Evolutionary conservation across 352 stramenopile species (phyloP), one percentile per base, ranked within the genome.

Genomic region (Phytophthora aleatoria): DNA sequence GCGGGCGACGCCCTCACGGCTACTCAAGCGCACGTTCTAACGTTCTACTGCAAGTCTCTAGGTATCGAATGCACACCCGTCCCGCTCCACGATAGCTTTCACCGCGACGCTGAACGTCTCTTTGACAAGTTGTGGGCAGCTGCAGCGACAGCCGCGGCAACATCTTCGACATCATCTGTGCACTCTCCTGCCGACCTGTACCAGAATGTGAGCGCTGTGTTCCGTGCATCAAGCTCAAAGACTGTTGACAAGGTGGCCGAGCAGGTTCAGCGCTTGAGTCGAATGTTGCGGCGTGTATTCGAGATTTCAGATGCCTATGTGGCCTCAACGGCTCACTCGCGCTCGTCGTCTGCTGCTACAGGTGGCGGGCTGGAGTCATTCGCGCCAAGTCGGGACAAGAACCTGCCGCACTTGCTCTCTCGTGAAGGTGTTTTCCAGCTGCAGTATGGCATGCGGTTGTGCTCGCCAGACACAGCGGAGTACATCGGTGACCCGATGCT

Each of bases 271-370:
- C 81, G 84, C 10, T 61, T 92, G n/a, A 89, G 85, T 47, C 79
- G 83, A 24, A 81, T 81, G 44, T 50, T 96, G 16, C 84, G 87
- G 15, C 72, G 76, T 27, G 80, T 94, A 28, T 94, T 96, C 50
- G 84, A 93, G 54, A 96, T 96, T 43, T 93, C 87, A 50, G 84
- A 94, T 57, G 82, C 85, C 12, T 96, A 96, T 61, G 87, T 96
- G 35, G 78, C 87, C 1, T 93, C 85, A 30, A 89, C 86, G 15
- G 77, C 74, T 39, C 81, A 91, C 67, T 81, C 81, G 20, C 77
- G 76, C 2, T 83, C 76, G 36, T 76, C 71, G 1, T 64, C 68
- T 54, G 41, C 51, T 47, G 60, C 64, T 44, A 66, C 62, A 5
- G 44, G 64, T 16, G 47, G 52, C 5, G 65, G 61, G 26, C 55